A percentile compares a stretch with the other conserved stretches of the same genome.
Conservation (phyloP, 345 rosid species). For the Excoecaria agallocha region DNA sequence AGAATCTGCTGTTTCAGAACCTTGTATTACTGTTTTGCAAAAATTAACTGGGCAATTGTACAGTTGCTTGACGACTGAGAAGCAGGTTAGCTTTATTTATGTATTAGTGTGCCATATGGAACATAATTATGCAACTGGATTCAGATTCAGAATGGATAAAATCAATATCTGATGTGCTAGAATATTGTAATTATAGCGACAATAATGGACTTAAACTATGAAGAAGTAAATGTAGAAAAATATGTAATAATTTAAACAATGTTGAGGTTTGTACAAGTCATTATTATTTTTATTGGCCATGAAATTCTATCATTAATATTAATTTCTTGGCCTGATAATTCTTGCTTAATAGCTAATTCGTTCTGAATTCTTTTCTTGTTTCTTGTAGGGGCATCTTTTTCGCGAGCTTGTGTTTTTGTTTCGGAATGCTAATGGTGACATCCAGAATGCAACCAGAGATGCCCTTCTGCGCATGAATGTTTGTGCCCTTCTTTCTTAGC, state of each 20-base stretch:
- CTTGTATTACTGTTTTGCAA: conserved; percentile 63
- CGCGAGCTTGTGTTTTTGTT: conserved; percentile 54
- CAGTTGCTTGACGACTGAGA: conserved; percentile 44
- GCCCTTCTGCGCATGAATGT: conserved; percentile 78
- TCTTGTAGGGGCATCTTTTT: conserved; percentile 64
- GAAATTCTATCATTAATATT: background rate
- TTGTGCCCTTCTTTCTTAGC: conserved; percentile 22
- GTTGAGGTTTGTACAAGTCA: background rate
- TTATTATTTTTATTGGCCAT: background rate
- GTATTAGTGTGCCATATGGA: background rate
- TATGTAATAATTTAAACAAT: background rate
- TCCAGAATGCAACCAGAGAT: conserved; percentile 70
- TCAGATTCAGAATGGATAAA: background rate
- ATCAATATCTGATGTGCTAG: background rate
- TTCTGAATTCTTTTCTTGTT: conserved; percentile 13
- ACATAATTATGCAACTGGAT: background rate
- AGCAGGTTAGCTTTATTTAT: conserved; percentile 56
- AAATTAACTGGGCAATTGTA: conserved; percentile 53
- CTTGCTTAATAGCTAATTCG: background rate
- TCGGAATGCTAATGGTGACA: conserved; percentile 47
- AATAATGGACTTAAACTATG: background rate
- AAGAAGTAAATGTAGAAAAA: background rate
- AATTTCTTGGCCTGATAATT: background rate
- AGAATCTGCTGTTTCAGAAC: conserved; percentile 55
- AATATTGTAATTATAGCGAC: background rate